A percentile compares a stretch with the other conserved stretches of the same genome.
These are phyloP conservation scores for Aphanomyces stellatus DNA, from an alignment of 352 stramenopile species.

Conservation along the genomic window DNA sequence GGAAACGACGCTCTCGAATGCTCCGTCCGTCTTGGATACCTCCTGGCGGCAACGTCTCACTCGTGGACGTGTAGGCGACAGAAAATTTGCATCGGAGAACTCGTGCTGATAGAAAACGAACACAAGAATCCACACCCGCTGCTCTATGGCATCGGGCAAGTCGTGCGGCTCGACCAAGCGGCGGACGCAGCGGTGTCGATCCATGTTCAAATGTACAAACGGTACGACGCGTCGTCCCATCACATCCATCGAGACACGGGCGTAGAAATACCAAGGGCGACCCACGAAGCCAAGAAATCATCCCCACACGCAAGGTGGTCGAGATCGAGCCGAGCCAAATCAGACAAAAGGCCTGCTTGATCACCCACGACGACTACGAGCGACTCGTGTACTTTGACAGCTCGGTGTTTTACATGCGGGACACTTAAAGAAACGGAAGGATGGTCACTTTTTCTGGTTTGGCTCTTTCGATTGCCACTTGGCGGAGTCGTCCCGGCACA, in stretches of 20 bases:
- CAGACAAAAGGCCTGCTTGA: conserved; percentile 5
- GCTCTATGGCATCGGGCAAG: conserved; percentile 73
- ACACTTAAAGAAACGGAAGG: conserved; percentile 6
- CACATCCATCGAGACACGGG: background rate
- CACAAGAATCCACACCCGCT: conserved; percentile 47
- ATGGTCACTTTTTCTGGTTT: background rate
- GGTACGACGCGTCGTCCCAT: background rate
- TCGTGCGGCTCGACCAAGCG: conserved; percentile 47
- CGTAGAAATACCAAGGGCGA: background rate
- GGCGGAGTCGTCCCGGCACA: conserved; percentile 46
- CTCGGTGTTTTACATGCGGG: conserved; percentile 3
- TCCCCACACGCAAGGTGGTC: background rate
- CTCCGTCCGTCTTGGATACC: background rate
- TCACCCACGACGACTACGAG: background rate
- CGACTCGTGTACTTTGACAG: conserved; percentile 3
- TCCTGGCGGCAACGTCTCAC: no score
- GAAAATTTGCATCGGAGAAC: conserved; percentile 29
- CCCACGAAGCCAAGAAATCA: background rate
- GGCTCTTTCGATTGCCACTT: background rate
- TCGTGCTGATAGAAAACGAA: conserved; percentile 67
- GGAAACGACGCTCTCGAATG: conserved; percentile 3
- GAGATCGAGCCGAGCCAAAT: conserved; percentile 1
- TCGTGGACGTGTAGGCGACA: background rate
- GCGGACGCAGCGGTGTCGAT: conserved; percentile 10
- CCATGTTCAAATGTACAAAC: conserved; percentile 5